phyloP scores from a whole-genome alignment of 495 filamentous ascomycete genomes.

The Penicillium bialowiezense region DNA sequence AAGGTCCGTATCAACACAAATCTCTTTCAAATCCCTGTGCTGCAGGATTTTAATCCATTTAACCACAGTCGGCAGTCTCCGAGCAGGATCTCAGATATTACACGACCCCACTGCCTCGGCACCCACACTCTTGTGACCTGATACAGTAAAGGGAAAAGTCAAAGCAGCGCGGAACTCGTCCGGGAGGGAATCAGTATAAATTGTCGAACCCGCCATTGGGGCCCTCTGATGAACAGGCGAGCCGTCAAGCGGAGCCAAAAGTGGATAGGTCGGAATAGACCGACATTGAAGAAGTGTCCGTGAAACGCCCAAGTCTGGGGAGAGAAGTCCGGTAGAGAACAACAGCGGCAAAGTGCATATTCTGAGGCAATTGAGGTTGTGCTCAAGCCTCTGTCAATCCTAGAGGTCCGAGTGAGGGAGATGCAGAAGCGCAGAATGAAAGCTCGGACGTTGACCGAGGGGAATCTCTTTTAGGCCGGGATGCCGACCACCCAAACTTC shows the following conservation, averaged over 20 bases:
- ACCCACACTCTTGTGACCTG: neutral
- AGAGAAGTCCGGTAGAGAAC: neutral
- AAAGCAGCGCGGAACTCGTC: constrained; percentile 19
- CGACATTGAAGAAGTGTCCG: constrained; percentile 13
- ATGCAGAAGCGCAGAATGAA: neutral
- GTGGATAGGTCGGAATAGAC: constrained; percentile 13
- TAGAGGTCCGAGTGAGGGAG: neutral
- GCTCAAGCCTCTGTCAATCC: neutral
- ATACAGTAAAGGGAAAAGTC: neutral
- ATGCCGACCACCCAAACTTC: neutral
- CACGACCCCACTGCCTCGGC: constrained; percentile 1
- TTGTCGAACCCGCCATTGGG: neutral
- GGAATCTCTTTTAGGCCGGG: constrained; percentile 6
- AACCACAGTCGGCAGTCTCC: constrained; percentile 11
- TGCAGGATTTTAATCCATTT: constrained; percentile 9
- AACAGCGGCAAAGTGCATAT: neutral
- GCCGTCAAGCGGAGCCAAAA: constrained; percentile 17
- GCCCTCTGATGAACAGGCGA: neutral
- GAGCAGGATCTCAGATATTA: neutral
- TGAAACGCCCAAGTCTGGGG: neutral
- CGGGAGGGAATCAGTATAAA: constrained; percentile 5
- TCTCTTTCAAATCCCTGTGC: neutral
- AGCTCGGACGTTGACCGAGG: constrained; percentile 28
- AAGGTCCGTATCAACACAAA: constrained; percentile 14
- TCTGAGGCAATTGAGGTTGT: neutral